These are phyloP conservation scores for Cucumis sativus DNA, from an alignment of 306 rosid genomes.

Conservation along the genomic window DNA sequence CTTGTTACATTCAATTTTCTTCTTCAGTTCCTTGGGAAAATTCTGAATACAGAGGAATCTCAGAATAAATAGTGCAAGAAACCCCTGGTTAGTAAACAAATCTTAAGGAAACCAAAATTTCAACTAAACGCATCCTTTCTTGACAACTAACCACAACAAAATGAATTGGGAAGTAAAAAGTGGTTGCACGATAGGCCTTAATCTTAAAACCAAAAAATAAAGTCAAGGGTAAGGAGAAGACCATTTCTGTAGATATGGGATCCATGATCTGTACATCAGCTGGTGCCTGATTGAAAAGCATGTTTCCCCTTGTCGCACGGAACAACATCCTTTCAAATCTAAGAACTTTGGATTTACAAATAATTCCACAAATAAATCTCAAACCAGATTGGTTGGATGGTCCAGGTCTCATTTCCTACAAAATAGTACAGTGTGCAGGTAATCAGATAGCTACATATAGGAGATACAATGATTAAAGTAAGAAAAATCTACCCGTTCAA, in stretches of 20 bases:
- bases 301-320: conserved; percentile 98
- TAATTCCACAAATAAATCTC: conserved; percentile 89
- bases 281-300: conserved; percentile 91
- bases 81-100: not conserved
- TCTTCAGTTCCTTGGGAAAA: not conserved
- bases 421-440: conserved; percentile 7
- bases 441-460: conserved; percentile 5
- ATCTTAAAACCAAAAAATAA: conserved; percentile 12
- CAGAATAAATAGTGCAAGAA: not conserved
- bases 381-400: conserved; percentile 71
- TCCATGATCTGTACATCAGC: conserved; percentile 81
- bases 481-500: conserved; percentile 60
- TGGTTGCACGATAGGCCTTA: not conserved
- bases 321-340: conserved; percentile 94
- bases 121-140: not conserved
- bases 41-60: not conserved
- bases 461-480: conserved; percentile 7
- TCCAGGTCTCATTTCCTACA: conserved; percentile 68
- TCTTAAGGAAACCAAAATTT: not conserved
- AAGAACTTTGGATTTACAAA: conserved; percentile 69
- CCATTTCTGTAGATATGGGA: conserved; percentile 86
- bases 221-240: conserved; percentile 32
- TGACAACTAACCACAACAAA: not conserved
- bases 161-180: not conserved
- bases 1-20: not conserved